Evolutionary conservation across 73 alveolate genomes (phyloP).

Genomic region (Uronychia binucleata): DNA sequence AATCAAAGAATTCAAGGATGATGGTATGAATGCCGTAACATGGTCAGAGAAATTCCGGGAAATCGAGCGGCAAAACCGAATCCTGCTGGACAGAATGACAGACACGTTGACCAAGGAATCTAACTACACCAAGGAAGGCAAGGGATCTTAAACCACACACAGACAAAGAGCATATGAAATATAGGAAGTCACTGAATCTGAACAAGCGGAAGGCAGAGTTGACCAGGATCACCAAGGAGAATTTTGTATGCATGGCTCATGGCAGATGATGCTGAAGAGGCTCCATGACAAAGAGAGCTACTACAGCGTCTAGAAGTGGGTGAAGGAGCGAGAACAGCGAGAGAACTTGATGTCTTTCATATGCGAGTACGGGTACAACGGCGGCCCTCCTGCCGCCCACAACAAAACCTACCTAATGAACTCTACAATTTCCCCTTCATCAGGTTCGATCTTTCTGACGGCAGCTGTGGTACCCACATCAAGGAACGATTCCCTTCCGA

Average conservation of each 20-base stretch:
- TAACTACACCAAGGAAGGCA: neutral
- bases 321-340: neutral
- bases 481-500: no score
- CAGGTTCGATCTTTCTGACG: no score
- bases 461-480: no score
- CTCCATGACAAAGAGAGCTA: neutral
- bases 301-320: neutral
- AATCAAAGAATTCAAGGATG: neutral
- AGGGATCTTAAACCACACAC: neutral
- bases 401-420: no score
- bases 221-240: neutral
- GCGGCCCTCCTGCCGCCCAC: neutral
- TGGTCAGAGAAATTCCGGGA: neutral
- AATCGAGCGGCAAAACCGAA: neutral
- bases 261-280: neutral
- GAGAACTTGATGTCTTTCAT: neutral
- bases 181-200: neutral
- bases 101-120: conserved; percentile 1
- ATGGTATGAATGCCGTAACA: neutral
- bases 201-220: neutral
- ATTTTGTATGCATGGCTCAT: neutral
- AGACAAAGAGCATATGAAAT: neutral
- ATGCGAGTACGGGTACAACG: neutral
- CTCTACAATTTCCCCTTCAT: no score
- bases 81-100: neutral